These are phyloP conservation scores for Obelidium mucronatum DNA, from an alignment of 192 early-diverging fungal species.

Conservation along the genomic window DNA sequence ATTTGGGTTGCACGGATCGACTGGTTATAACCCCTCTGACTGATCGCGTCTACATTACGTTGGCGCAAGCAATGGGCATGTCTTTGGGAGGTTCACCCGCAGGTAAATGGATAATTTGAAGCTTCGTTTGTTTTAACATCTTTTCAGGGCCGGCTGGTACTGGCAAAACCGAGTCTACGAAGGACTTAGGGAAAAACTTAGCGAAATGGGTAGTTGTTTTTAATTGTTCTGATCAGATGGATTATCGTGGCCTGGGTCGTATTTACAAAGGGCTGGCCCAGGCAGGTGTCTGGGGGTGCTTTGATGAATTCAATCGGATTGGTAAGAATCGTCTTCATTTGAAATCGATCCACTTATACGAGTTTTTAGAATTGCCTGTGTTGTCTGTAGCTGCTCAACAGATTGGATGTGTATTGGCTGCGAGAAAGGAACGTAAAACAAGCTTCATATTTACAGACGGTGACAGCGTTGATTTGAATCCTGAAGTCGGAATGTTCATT, in stretches of 20 bases:
- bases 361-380: constrained; percentile 60
- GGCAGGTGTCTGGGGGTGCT: constrained; percentile 70
- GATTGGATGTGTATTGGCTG: constrained; percentile 68
- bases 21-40: constrained; percentile 72
- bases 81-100: constrained; percentile 71
- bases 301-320: constrained; percentile 74
- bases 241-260: constrained; percentile 69
- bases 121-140: not conserved
- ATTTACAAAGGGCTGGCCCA: constrained; percentile 73
- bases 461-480: constrained; percentile 72
- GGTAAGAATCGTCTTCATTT: constrained; percentile 1
- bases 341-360: not conserved
- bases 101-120: constrained; percentile 11
- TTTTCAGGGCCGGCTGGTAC: constrained; percentile 47
- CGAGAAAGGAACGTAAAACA: constrained; percentile 65
- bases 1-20: constrained; percentile 69
- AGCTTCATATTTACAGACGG: constrained; percentile 73
- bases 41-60: constrained; percentile 67
- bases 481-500: constrained; percentile 74
- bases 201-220: constrained; percentile 77
- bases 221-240: constrained; percentile 76
- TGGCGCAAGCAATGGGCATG: constrained; percentile 72
- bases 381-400: constrained; percentile 72
- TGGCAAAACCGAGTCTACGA: constrained; percentile 71
- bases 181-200: constrained; percentile 71